These are phyloP conservation scores for Phialophora expanda DNA, from an alignment of 2,329 filamentous ascomycete genomes.

Conservation along the genomic window DNA sequence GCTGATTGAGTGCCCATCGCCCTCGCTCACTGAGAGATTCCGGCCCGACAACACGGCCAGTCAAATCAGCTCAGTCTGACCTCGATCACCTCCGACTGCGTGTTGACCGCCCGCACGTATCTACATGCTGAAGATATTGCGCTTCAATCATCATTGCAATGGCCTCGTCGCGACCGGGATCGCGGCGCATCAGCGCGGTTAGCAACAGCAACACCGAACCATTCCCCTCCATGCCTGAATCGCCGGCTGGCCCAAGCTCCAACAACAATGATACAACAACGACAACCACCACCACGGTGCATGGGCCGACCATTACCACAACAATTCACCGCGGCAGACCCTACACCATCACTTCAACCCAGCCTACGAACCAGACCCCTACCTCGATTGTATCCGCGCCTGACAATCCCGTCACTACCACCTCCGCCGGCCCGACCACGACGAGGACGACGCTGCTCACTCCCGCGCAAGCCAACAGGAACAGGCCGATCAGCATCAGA, in stretches of 20 bases:
- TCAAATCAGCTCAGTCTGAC: background rate
- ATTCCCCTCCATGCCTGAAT: constrained; percentile 31
- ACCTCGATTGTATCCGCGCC: constrained; percentile 19
- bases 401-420: constrained; percentile 8
- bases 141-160: constrained; percentile 14
- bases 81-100: background rate
- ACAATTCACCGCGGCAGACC: constrained; percentile 31
- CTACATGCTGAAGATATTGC: background rate
- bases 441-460: constrained; percentile 25
- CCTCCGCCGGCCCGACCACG: constrained; percentile 19
- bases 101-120: background rate
- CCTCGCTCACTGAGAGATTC: background rate
- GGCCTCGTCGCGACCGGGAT: constrained; percentile 27
- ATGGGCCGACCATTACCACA: constrained; percentile 26
- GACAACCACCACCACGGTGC: constrained; percentile 16
- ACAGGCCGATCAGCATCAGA: constrained; percentile 37
- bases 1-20: background rate
- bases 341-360: constrained; percentile 32
- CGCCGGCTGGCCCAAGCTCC: constrained; percentile 26
- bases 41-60: background rate
- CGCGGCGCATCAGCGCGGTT: constrained; percentile 24
- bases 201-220: constrained; percentile 30
- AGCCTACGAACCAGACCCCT: constrained; percentile 17
- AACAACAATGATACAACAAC: constrained; percentile 25
- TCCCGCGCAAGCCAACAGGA: constrained; percentile 17